Evolutionary conservation across 345 rosid genomes (phyloP), one percentile per base, ranked within the genome.

Genomic region (Boechera divaricarpa): DNA sequence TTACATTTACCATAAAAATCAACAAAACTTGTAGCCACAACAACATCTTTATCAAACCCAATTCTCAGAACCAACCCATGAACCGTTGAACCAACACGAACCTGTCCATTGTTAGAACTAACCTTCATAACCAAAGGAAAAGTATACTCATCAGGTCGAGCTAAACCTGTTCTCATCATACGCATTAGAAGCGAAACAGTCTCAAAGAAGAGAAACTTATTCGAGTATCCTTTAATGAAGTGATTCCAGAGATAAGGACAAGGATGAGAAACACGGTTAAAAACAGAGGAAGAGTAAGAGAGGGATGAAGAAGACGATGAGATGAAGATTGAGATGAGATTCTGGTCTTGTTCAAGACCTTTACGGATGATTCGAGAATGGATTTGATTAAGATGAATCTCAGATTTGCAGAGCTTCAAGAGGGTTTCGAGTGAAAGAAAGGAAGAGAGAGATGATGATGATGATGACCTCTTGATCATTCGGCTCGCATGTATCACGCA

Each of bases 271-370:
- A 91, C 56, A 64, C 84, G 75, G 55, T 80, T 26, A 80, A 93
- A 86, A 63, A 89, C 58, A 74, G 85, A 83, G 13, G 80, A 55
- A 48, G 88, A 81, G 81, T 84, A 84, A 59, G 90, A 51, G 10
- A 83, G 82, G 0, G 90, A 79, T 13, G 76, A 7, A 0, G 72
- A 12, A 28, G 81, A 79, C 36, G 82, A 76, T n/a, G 82, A 77
- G 4, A 90, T 77, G 5, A 87, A 76, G 32, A 81, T 79, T 76
- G 91, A 81, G 48, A 87, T 42, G 59, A 91, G 82, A 68, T 69
- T 80, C 69, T 84, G 87, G 71, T 93, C 97, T 67, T 86, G 93
- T 29, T 88, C 90, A 72, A 89, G 95, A 58, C 98, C 98, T 65
- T 82, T 82, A 51, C 79, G 86, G 70, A 93, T 83, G 61, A 93